A percentile compares a stretch with the other conserved stretches of the same genome.
phyloP scores from a whole-genome alignment of 768 basidiomycete genomes.

The Mycena pura region DNA sequence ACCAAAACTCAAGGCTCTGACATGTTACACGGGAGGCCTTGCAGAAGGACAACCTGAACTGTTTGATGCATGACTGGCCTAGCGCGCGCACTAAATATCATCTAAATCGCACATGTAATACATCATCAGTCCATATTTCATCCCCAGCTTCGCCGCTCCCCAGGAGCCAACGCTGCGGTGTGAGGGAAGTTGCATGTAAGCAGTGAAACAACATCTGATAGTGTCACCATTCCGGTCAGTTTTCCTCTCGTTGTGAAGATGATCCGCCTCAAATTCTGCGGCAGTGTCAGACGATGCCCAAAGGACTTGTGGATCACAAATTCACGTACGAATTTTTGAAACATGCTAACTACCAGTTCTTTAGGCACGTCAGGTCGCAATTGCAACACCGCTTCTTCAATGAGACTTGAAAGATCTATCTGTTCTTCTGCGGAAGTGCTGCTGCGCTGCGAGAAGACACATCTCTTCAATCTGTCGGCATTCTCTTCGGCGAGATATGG shows the following conservation, averaged over 20 bases:
- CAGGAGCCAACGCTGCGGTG: constrained; percentile 45
- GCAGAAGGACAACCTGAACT: constrained; percentile 69
- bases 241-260: constrained; percentile 67
- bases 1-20: constrained; percentile 89
- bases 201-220: constrained; percentile 67
- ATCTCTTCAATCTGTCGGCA: constrained; percentile 40
- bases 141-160: constrained; percentile 14
- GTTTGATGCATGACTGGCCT: constrained; percentile 40
- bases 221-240: constrained; percentile 71
- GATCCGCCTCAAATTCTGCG: constrained; percentile 71
- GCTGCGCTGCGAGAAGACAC: constrained; percentile 47
- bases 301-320: not conserved
- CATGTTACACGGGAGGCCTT: constrained; percentile 92
- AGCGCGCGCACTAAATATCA: not conserved
- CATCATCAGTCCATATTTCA: not conserved
- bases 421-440: constrained; percentile 36
- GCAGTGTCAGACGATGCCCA: not conserved
- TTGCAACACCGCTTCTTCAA: constrained; percentile 62
- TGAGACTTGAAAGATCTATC: constrained; percentile 45
- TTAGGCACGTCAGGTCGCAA: constrained; percentile 73
- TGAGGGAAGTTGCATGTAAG: constrained; percentile 66
- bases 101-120: too few species aligned
- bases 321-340: constrained; percentile 67
- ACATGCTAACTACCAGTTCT: constrained; percentile 75
- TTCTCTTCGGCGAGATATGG: constrained; percentile 39